Base-by-base conservation (phyloP, 495 filamentous ascomycete genomes). In the Tetracladium marchalianum region DNA sequence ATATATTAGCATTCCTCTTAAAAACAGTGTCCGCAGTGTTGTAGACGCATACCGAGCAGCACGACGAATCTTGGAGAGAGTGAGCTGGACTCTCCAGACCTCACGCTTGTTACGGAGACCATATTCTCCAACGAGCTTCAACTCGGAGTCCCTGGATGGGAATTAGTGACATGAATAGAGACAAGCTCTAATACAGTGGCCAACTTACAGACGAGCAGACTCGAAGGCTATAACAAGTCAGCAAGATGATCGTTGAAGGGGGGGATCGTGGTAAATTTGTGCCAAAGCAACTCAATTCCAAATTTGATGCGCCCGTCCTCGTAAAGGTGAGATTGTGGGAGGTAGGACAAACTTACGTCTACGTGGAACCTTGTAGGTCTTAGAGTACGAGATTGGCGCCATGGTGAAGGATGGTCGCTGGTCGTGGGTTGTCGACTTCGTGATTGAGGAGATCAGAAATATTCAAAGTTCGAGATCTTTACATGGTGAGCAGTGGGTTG, bases 41-140 rank as follows among this genome's bases (percentile, higher is more conserved):
- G 40, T 49, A 59, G 41, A 35, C 47, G 57, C 82, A 66, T 87
- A 95, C 89, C 92, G 92, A 69, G 92, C 92, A 82, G 92, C 92
- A 93, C 92, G 93, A 87, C 92, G 90, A 63, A 98, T 97, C 82
- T 98, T 98, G 72, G 92, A 98, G 56, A 98, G 87, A 52, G 90
- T 95, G 70, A 97, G 85, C 81, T 87, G 82, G 62, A 98, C 92
- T 72, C 92, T 87, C 92, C 92, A 98, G 61, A 98, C 93, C 78
- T 98, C 92, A 73, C 92, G 90, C 88, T 98, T 98, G 82, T 98
- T 98, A 68, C 87, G 82, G 54, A 98, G 85, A 68, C 92, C 92
- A 75, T 90, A 98, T 77, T 97, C 92, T 71, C 92, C 92, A 63
- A 98, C 92, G 70, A 88, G 81, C 83, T 97, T 98, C 74, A 98